Base-by-base conservation (phyloP, 345 rosid genomes). In the Lepidium africanum region DNA sequence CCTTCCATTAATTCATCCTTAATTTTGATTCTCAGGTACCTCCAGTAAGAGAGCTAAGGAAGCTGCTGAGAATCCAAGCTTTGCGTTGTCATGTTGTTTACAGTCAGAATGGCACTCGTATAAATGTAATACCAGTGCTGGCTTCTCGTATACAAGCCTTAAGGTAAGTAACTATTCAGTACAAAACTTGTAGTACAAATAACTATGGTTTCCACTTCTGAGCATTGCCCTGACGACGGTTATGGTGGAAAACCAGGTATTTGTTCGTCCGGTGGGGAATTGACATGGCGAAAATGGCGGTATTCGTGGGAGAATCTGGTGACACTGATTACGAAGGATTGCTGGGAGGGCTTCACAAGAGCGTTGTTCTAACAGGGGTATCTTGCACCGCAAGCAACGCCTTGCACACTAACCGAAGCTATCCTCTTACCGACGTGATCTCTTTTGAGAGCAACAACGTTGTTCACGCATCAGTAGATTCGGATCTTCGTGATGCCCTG, bases 321-420 rank as follows among this genome's bases (percentile, higher is more conserved):
- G 99, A 95, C 75, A 91, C 98, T 0, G 99, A 95, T 66, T 95
- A 95, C 45, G 98, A 95, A 79, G 96, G 88, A 41, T 71, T 95
- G 76, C 90, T 95, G 0, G 94, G 96, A 12, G 99, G 99, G 41
- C 21, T 87, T 63, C 99, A 89, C 79, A 91, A 79, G 74, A 87
- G 84, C 42, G 78, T 91, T 37, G 76, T 95, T 51, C 57, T 95
- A 74, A 84, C 78, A 52, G 97, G 99, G 9, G 89, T 77, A 33
- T 78, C 96, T 58, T 74, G 84, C 67, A 79, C 68, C 13, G 69
- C 83, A 41, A 78, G 80, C 77, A 84, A 74, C 42, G 85, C 73
- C 47, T 74, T 89, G 60, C 96, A 81, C 36, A 66, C 79, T 21
- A 87, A 81, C 84, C 80, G 92, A 61, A 91, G 70, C 69, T 91